These are phyloP conservation scores for Nakazawaea populi DNA, from an alignment of 805 yeast species.

Conservation along the genomic window DNA sequence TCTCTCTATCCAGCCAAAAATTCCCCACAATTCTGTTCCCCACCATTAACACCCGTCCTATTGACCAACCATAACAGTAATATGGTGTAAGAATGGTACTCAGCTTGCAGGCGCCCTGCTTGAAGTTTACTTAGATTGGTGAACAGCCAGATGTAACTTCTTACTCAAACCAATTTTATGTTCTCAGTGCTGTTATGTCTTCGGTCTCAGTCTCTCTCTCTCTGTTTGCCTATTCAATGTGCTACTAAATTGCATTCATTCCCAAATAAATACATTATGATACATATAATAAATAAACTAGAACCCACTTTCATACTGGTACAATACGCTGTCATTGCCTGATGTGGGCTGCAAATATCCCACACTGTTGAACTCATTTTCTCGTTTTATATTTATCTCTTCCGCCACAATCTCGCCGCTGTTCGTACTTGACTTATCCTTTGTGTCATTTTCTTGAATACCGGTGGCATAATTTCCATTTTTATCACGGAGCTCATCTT, in stretches of 20 bases:
- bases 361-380: conserved; percentile 1
- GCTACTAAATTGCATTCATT: neutral
- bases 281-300: conserved; percentile 1
- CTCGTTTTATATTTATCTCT: conserved; percentile 4
- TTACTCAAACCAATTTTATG: too few species aligned
- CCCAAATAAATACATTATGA: conserved; percentile 1
- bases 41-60: too few species aligned
- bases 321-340: neutral
- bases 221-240: neutral
- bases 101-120: too few species aligned
- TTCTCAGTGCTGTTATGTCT: too few species aligned
- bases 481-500: neutral
- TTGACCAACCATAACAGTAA: too few species aligned
- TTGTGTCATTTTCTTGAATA: neutral
- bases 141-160: too few species aligned
- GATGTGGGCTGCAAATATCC: neutral
- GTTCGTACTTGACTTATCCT: neutral
- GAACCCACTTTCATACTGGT: conserved; percentile 6
- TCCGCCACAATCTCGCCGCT: neutral
- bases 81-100: too few species aligned
- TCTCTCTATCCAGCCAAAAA: too few species aligned
- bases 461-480: neutral
- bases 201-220: too few species aligned
- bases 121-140: too few species aligned
- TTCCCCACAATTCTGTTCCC: too few species aligned